Evolutionary conservation across 352 stramenopile genomes (phyloP), one percentile per base, ranked within the genome.

Genomic region (Detonula confervacea): DNA sequence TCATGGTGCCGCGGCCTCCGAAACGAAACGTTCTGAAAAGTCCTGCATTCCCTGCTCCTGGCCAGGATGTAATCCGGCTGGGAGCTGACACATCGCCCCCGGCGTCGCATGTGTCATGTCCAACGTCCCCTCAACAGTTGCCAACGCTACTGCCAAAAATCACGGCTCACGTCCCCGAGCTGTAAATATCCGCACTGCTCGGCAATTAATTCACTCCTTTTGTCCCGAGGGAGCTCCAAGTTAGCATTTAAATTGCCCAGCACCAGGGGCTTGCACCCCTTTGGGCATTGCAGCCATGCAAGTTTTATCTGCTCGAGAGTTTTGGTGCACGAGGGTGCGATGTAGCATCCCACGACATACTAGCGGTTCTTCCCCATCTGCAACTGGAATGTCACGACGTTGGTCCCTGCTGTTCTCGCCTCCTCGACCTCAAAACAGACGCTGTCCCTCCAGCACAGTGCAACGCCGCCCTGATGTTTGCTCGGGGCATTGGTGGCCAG

Each of bases 181-280:
- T 39, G 52, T 9, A 35, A 35, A 1, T 22, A 12, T 16, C 64
- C 47, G 7, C 27, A 42, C 35, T 46, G 9, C 24, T 71, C 29
- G 22, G 70, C 57, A 73, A 73, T 73, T 14, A 24, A 14, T 16
- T 69, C 72, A 12, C 67, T 63, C 52, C 54, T 59, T 11, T 51
- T 24, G 14, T 49, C 52, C 24, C 51, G 27, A 18, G 62, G 72
- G 44, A 20, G 20, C 7, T 46, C 52, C 6, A 81, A 42, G 46
- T 81, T 74, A 27, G 37, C 27, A 39, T 81, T 75, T 4, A 81
- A 25, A 55, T 81, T 54, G 1, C 52, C 63, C 8, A 81, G 20
- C 18, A 81, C 5, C 8, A 81, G n/a, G 1, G 63, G 55, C 8
- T 14, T 30, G 37, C 20, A 75, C 11, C 25, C 63, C 9, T 33